Evolutionary conservation across 75 land plant genomes (phyloP).

Genomic region (Adiantum capillusveneris): DNA sequence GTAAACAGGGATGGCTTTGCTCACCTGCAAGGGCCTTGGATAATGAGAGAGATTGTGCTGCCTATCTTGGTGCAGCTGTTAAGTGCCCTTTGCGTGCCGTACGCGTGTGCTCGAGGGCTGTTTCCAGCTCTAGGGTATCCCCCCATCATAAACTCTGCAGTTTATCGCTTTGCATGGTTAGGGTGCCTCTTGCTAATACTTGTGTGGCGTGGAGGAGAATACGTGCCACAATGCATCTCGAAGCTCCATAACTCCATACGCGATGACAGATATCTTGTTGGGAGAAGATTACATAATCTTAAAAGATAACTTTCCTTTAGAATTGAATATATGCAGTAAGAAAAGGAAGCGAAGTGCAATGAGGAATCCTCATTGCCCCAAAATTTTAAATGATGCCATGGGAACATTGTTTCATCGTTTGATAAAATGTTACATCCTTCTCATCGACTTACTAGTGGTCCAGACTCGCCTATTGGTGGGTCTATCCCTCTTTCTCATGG

Average conservation of each 20-base stretch:
- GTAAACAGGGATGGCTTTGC: conserved; percentile 93
- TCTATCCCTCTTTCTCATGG: no score
- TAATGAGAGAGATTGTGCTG: conserved; percentile 64
- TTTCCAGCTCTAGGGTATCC: conserved; percentile 84
- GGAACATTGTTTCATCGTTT: no score
- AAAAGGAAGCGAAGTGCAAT: no score
- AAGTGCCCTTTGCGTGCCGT: conserved; percentile 82
- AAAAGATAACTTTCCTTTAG: no score
- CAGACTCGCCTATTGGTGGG: no score
- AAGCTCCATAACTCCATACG: conserved; percentile 88
- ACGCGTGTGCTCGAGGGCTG: conserved; percentile 76
- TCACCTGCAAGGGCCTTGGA: conserved; percentile 69
- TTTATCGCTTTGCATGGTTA: conserved; percentile 89
- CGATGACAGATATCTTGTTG: conserved; percentile 87
- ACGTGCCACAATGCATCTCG: conserved; percentile 73
- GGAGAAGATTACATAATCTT: conserved; percentile 79
- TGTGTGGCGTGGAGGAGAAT: conserved; percentile 56
- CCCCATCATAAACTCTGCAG: conserved; percentile 76
- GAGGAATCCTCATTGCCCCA: no score
- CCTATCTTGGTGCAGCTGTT: conserved; percentile 79
- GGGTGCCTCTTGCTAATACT: conserved; percentile 63
- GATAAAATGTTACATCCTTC: no score
- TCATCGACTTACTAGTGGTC: no score
- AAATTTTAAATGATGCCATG: no score
- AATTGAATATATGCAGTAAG: no score